Conservation (phyloP, 768 basidiomycete genomes). For the Tylopilus intermedius region DNA sequence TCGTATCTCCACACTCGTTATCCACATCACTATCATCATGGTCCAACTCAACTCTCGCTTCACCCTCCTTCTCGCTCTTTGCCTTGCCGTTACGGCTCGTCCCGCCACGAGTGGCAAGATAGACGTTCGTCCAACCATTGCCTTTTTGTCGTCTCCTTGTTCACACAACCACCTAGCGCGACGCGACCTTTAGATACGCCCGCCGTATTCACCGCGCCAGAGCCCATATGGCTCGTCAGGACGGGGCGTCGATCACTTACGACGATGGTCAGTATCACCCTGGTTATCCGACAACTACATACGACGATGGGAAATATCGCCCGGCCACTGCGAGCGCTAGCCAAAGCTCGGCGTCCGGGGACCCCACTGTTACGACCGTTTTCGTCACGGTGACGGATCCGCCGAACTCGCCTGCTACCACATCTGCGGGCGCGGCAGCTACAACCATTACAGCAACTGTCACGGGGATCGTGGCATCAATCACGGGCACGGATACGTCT, state of each 20-base stretch:
- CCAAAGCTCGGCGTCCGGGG: not conserved
- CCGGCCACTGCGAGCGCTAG: slow-evolving; percentile 4
- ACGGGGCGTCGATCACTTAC: not conserved
- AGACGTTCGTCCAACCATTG: slow-evolving; percentile 8
- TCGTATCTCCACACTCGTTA: slow-evolving; percentile 22
- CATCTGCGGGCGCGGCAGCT: not conserved
- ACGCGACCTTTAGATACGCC: slow-evolving; percentile 2
- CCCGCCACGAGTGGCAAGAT: slow-evolving; percentile 6
- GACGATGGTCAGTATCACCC: slow-evolving; percentile 23
- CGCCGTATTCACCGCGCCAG: slow-evolving; percentile 14
- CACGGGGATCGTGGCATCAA: slow-evolving; percentile 1
- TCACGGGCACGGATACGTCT: not conserved
- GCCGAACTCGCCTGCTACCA: not conserved
- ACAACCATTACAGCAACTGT: not conserved
- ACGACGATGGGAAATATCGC: slow-evolving; percentile 16
- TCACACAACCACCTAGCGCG: slow-evolving; percentile 11
- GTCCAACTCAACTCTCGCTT: slow-evolving; percentile 28
- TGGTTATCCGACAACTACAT: not conserved
- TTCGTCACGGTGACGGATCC: not conserved
- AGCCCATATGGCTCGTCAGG: slow-evolving; percentile 3
- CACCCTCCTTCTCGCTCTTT: slow-evolving; percentile 26
- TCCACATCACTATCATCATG: slow-evolving; percentile 27
- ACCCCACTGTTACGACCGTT: not conserved
- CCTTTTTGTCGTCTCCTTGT: not conserved
- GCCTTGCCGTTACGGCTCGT: slow-evolving; percentile 19